Base-by-base conservation (phyloP, 2,329 filamentous ascomycete species). In the Emmonsiellopsis sp. region DNA sequence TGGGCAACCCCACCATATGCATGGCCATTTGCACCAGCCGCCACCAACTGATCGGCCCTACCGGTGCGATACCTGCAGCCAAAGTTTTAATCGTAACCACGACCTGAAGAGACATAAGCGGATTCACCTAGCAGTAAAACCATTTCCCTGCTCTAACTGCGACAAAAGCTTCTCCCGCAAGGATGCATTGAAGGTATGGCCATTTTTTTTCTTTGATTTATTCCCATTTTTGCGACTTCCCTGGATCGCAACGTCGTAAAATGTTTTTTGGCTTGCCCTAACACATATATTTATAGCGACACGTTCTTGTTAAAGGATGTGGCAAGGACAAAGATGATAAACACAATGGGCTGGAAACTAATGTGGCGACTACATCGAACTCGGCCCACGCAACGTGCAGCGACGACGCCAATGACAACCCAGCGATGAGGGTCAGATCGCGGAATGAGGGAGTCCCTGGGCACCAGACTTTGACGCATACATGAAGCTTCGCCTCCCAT, bases 81-180 rank as follows among this genome's bases (percentile, higher is more conserved):
- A 95, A 67, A 91, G 88, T 39, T 98, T 98, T 74, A 97, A 95
- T 69, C 80, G 93, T 4, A 97, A 97, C 60, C 93, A 97, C 65
- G 93, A 97, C 65, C 71, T 97, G 62, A 98, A 98, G 73, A 81
- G 93, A 50, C 93, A 98, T 69, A 95, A 95, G 76, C 78, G 90
- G 49, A 97, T 97, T 55, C 93, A 98, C 70, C 72, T 97, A 54
- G 88, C 90, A 0, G 88, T 97, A 42, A 98, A 98, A 76, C 93
- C 93, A 0, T 97, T 92, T 68, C 91, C 91, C 0, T 98, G 93
- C 68, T 82, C 77, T 6, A 86, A 86, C 64, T 98, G 93, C 67
- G 90, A 95, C 57, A 97, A 97, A 80, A 93, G 88, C 67, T 98
- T 98, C 65, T 96, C 91, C 2, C 80, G 93, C 55, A 97, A 97